Base-by-base conservation (phyloP, 371 early-diverging fungal genomes). In the Mucor lusitanicus region DNA sequence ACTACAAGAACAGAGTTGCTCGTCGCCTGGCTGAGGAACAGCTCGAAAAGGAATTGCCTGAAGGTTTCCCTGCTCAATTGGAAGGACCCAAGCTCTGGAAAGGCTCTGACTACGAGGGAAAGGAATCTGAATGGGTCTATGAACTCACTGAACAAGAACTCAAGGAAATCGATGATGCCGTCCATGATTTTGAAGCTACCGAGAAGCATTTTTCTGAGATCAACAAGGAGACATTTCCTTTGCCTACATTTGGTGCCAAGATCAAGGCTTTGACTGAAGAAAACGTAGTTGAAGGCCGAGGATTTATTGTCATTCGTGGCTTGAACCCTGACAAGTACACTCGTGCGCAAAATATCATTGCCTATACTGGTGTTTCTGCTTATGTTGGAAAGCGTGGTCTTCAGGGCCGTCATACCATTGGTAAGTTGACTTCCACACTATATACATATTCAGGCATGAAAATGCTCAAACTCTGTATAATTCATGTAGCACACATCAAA, bases 1-100 rank as follows among this genome's bases (percentile, higher is more conserved):
- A 72, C 40, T 75, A 72, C 61, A 62, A 75, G 58, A 61, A 40
- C 27, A 66, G 75, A 48, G 69, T 69, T 15, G 67, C 72, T 23
- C 72, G 70, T 27, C 75, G 75, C 21, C 58, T 72, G 6, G 69
- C 57, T 9, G 64, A 71, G 44, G 75, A 75, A 27, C 61, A 64
- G 25, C 58, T 75, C 0, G 42, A 56, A 55, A 71, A 63, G 4
- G 60, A 72, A 4, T 63, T 75, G 12, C 75, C 75, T 32, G 75
- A 69, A 55, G 72, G 72, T 9, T 75, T 75, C 23, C 75, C 75
- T 17, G 61, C 63, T n/a, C 65, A 72, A 63, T 44, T 75, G 17
- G 67, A 69, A 25, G 75, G 75, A 6, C 72, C 75, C 8, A 75
- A 75, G 25, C 60, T 75, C 12, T 75, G 75, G 75, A 72, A 68